Evolutionary conservation across 2,329 filamentous ascomycete genomes (phyloP), one percentile per base, ranked within the genome.

Genomic region (Onygenales sp.): DNA sequence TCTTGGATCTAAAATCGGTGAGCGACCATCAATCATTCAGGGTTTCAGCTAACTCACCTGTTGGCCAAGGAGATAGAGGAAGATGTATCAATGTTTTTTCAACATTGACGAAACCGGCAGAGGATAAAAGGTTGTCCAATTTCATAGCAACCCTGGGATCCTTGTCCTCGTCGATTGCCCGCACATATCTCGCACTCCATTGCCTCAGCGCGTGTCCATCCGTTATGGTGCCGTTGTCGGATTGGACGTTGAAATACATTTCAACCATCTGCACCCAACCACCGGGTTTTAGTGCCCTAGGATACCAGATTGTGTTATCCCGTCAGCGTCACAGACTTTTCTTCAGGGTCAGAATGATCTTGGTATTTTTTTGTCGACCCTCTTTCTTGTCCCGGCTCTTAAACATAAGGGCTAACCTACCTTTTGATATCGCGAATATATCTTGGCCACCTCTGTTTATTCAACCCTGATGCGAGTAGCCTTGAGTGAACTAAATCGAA

Each of bases 181-280:
- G 73, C 60, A 85, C 70, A 64, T 87, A 87, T 52, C 74, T 73
- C 51, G 76, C 76, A 47, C 85, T 89, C 86, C 86, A 89, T 58
- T 79, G 66, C 54, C 74, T 67, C 50, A 90, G 73, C 2, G 83
- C 85, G 65, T 87, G 80, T 51, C 78, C 78, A 50, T 84, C 78
- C 9, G 81, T 84, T 61, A 93, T 72, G n/a, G 81, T 83, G 5
- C 89, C 89, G 62, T 88, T 94, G 60, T 92, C 83, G 0, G 89
- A 95, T 67, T 95, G 91, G 31, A 88, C 83, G 59, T 89, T 89
- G 67, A 85, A 85, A 64, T 94, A 89, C 61, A 91, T 80, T 65
- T 95, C 91, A n/a, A 88, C 81, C 78, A 95, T 84, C 64, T 95
- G 89, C 55, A 87, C 79, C 89, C 89, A 95, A 1, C 91, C 90